phyloP scores from a whole-genome alignment of 2,329 filamentous ascomycete genomes.

The Colletotrichum costaricense region DNA sequence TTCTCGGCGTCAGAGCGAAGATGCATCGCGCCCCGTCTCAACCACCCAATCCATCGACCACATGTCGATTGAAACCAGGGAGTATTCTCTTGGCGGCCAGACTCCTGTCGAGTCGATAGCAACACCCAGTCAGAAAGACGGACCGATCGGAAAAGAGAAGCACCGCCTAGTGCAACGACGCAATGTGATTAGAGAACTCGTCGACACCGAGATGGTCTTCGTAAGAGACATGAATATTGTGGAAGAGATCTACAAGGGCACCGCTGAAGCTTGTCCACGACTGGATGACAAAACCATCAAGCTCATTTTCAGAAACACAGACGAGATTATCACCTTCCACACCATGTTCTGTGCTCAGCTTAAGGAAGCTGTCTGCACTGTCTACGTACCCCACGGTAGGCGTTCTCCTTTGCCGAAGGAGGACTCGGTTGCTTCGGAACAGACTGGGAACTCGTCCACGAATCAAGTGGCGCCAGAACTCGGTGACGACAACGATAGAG shows the following conservation, averaged over 20 bases:
- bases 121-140: conserved; percentile 52
- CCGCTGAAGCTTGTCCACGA: conserved; percentile 82
- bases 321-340: conserved; percentile 90
- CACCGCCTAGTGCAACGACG: conserved; percentile 83
- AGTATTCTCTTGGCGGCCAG: conserved; percentile 51
- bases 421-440: conserved; percentile 53
- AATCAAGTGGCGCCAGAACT: conserved; percentile 53
- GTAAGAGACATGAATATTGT: conserved; percentile 97
- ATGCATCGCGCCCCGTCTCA: conserved; percentile 54
- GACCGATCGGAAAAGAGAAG: conserved; percentile 64
- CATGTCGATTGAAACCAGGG: conserved; percentile 55
- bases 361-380: conserved; percentile 81
- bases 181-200: conserved; percentile 88
- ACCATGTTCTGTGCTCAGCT: conserved; percentile 81
- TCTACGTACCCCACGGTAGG: conserved; percentile 76
- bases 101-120: conserved; percentile 51
- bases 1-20: conserved; percentile 59
- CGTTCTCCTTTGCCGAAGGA: conserved; percentile 56
- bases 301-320: conserved; percentile 90
- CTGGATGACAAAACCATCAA: conserved; percentile 88
- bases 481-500: conserved; percentile 64
- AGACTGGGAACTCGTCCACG: conserved; percentile 43
- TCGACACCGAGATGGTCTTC: conserved; percentile 93
- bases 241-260: conserved; percentile 97
- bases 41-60: conserved; percentile 60